phyloP scores from a whole-genome alignment of 306 rosid species.

The Herpetospermum pedunculosum region DNA sequence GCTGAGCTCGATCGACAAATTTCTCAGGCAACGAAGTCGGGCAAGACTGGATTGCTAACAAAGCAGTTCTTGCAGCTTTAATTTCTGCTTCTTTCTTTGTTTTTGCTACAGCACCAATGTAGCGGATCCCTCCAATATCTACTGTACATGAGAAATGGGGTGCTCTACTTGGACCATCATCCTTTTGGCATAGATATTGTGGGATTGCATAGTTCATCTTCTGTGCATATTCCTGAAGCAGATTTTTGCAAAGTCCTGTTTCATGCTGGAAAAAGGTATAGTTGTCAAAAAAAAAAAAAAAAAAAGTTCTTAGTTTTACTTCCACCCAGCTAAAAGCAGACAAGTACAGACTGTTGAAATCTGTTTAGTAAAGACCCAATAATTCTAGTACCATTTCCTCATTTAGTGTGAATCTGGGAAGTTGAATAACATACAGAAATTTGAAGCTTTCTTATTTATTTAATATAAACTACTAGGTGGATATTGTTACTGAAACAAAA shows the following conservation, averaged over 20 bases:
- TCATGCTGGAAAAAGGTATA: conserved; percentile 46
- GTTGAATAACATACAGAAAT: neutral
- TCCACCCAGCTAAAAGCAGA: neutral
- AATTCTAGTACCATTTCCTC: neutral
- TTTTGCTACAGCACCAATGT: conserved; percentile 70
- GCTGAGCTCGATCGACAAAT: conserved; percentile 25
- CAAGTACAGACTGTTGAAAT: neutral
- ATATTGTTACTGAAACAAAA: neutral
- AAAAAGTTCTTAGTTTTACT: neutral
- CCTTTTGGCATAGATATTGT: conserved; percentile 52
- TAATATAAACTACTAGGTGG: neutral
- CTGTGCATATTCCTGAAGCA: conserved; percentile 97
- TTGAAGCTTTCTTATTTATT: neutral
- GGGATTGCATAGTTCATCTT: conserved; percentile 97
- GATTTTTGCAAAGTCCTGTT: conserved; percentile 94
- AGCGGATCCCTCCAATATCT: conserved; percentile 78
- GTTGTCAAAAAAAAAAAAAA: conserved; percentile 8
- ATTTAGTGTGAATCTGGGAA: neutral
- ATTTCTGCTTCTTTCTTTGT: conserved; percentile 96
- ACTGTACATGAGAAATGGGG: conserved; percentile 53
- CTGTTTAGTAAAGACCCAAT: neutral
- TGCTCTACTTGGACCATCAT: conserved; percentile 36
- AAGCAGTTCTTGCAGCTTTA: conserved; percentile 95
- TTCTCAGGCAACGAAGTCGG: conserved; percentile 32
- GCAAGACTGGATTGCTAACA: conserved; percentile 61